Evolutionary conservation across 1,284 basidiomycete species (phyloP).

Genomic region (Ceratobasidium sp.): DNA sequence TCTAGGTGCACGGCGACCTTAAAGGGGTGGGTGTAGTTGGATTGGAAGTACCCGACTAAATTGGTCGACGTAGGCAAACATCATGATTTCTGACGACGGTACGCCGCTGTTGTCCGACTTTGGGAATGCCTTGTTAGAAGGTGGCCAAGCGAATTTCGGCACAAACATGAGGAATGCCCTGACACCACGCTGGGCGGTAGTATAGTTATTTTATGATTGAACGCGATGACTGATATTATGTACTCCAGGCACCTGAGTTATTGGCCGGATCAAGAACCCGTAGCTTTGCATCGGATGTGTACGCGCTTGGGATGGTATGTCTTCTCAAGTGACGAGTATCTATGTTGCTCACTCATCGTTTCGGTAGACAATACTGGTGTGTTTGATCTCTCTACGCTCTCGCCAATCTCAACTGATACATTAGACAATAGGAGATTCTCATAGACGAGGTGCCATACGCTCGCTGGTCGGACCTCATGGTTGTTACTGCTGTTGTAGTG

Average conservation of each 20-base stretch:
- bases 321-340: background rate
- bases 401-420: too few relatives aligned
- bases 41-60: background rate
- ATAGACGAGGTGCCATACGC: background rate
- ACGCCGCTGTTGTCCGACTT: background rate
- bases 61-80: background rate
- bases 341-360: too few relatives aligned
- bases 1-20: background rate
- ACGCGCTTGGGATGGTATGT: constrained; percentile 27
- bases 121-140: background rate
- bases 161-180: background rate
- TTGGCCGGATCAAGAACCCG: background rate
- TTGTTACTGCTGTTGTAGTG: background rate
- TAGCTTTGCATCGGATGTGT: constrained; percentile 16
- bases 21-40: background rate
- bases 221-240: background rate
- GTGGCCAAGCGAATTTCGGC: background rate
- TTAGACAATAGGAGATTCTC: background rate
- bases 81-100: background rate
- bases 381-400: too few relatives aligned
- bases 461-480: background rate
- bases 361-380: too few relatives aligned
- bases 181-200: constrained; percentile 5
- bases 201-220: background rate
- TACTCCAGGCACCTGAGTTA: constrained; percentile 10